Conservation (phyloP, 2,329 filamentous ascomycete species). For the Ambrosiella xylebori region DNA sequence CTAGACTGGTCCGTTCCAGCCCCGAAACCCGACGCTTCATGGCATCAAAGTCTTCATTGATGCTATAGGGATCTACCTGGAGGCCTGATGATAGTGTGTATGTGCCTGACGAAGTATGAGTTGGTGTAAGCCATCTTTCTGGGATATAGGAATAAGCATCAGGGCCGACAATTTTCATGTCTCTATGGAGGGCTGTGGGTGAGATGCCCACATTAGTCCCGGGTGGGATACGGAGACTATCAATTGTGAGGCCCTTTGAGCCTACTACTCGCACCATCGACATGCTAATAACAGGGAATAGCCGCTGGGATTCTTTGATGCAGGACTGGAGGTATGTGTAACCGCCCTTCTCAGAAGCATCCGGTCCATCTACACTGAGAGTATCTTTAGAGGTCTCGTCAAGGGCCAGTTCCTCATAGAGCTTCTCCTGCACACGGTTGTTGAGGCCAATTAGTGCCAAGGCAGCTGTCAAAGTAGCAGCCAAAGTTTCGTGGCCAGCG, state of each 20-base stretch:
- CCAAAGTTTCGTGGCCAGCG: slow-evolving; percentile 37
- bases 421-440: slow-evolving; percentile 18
- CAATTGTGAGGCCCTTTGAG: slow-evolving; percentile 20
- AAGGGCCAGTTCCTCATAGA: slow-evolving; percentile 17
- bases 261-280: slow-evolving; percentile 31
- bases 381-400: background rate
- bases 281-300: slow-evolving; percentile 35
- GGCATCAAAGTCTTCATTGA: slow-evolving; percentile 15
- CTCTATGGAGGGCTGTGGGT: slow-evolving; percentile 32
- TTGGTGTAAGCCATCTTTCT: slow-evolving; percentile 25
- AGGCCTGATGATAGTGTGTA: slow-evolving; percentile 1
- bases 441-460: slow-evolving; percentile 30
- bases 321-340: slow-evolving; percentile 25
- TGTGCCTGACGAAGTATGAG: background rate
- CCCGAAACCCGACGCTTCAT: slow-evolving; percentile 20
- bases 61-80: background rate
- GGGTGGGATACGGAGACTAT: slow-evolving; percentile 25
- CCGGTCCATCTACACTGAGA: background rate
- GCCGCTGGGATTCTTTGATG: slow-evolving; percentile 33
- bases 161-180: slow-evolving; percentile 30
- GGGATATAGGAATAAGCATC: slow-evolving; percentile 29
- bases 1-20: slow-evolving; percentile 28
- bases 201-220: slow-evolving; percentile 34
- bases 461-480: slow-evolving; percentile 32
- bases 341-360: slow-evolving; percentile 9